A percentile compares a stretch with the other conserved stretches of the same genome.
These are phyloP conservation scores for Trichosporon sp. DNA, from an alignment of 1,284 basidiomycete genomes.

Conservation along the genomic window DNA sequence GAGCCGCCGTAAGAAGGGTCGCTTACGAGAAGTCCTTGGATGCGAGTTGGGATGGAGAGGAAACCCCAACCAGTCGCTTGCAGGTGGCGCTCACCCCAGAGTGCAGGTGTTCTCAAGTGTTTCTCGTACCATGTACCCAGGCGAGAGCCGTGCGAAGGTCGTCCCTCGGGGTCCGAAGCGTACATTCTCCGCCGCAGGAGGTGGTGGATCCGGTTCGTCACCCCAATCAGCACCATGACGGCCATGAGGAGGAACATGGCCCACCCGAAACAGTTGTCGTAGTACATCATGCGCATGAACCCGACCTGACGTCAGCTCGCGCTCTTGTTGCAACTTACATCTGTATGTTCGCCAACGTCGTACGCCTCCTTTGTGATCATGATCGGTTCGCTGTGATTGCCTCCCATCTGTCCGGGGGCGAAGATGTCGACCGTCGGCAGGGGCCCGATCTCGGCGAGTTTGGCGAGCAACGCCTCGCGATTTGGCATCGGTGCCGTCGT, in stretches of 20 bases:
- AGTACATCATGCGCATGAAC: slow-evolving; percentile 5
- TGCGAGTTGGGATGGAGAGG: slow-evolving; percentile 37
- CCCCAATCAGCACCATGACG: slow-evolving; percentile 30
- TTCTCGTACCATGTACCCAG: slow-evolving; percentile 31
- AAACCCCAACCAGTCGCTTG: slow-evolving; percentile 33
- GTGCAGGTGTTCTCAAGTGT: slow-evolving; percentile 33
- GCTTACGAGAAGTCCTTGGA: slow-evolving; percentile 37
- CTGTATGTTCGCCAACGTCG: background rate
- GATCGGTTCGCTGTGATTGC: background rate
- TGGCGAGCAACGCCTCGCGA: background rate
- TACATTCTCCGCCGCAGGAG: background rate
- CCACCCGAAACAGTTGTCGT: slow-evolving; percentile 36
- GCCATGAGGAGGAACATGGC: slow-evolving; percentile 35
- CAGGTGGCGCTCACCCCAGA: slow-evolving; percentile 35
- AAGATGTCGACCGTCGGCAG: background rate
- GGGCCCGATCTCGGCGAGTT: background rate
- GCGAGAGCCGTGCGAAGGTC: background rate
- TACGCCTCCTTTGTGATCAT: background rate
- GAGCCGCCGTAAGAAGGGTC: background rate
- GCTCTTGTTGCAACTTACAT: background rate
- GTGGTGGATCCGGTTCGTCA: slow-evolving; percentile 23
- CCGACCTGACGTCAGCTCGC: background rate
- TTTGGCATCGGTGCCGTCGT: background rate
- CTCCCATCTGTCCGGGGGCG: background rate
- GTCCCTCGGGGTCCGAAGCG: slow-evolving; percentile 9